A percentile compares a stretch with the other conserved stretches of the same genome.
Evolutionary conservation across 768 basidiomycete species (phyloP).

Genomic region (Tephrocybe rancida): DNA sequence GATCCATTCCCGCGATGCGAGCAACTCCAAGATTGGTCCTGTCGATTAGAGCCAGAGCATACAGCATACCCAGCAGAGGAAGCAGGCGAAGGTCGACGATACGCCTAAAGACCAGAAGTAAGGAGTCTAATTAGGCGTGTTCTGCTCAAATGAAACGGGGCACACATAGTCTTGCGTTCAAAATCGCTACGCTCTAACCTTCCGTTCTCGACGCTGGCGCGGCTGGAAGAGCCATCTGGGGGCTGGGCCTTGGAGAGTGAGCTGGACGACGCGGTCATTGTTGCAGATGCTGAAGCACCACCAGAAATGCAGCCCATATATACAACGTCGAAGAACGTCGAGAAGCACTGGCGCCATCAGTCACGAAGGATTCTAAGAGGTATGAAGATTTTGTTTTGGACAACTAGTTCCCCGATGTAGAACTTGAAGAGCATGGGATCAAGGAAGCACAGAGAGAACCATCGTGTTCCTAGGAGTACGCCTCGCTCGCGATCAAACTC

Average conservation of each 20-base stretch:
- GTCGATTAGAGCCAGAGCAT: conserved; percentile 36
- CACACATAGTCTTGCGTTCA: conserved; percentile 21
- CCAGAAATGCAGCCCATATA: conserved; percentile 4
- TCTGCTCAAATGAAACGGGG: not conserved
- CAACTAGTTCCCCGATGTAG: conserved; percentile 7
- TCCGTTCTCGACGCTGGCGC: conserved; percentile 1
- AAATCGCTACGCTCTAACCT: conserved; percentile 7
- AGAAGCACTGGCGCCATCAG: conserved; percentile 6
- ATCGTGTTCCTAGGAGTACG: not conserved
- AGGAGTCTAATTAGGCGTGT: conserved; percentile 3
- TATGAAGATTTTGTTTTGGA: not conserved
- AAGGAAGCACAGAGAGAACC: conserved; percentile 2
- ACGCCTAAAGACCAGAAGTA: conserved; percentile 21
- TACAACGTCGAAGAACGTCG: not conserved
- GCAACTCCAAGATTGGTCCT: conserved; percentile 36
- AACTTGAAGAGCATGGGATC: not conserved
- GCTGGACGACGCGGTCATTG: conserved; percentile 12
- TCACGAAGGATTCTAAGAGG: conserved; percentile 2
- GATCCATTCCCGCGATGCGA: conserved; percentile 37
- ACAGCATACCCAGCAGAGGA: conserved; percentile 36
- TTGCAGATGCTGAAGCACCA: not conserved
- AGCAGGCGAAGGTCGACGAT: conserved; percentile 35
- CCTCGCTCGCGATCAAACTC: not conserved
- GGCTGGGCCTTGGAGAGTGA: conserved; percentile 1
- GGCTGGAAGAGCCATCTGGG: conserved; percentile 1